A percentile compares a stretch with the other conserved stretches of the same genome.
Evolutionary conservation across 2,329 filamentous ascomycete genomes (phyloP).

Genomic region (Arachnomyces sp.): DNA sequence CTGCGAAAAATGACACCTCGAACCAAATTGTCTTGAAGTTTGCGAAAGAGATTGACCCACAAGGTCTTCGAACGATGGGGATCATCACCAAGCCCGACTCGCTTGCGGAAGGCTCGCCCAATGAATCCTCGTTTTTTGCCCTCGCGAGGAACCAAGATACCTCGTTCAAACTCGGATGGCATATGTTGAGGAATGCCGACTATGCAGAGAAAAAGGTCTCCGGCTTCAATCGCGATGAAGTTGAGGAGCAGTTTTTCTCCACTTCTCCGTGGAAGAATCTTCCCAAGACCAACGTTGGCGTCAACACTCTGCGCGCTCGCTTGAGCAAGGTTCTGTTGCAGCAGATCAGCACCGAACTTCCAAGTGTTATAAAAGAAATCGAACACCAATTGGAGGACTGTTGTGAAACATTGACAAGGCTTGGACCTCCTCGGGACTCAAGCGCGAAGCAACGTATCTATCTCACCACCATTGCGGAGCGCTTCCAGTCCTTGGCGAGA

Average conservation of each 20-base stretch:
- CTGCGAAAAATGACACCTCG: slow-evolving; percentile 35
- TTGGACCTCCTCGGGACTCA: slow-evolving; percentile 20
- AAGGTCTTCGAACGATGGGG: slow-evolving; percentile 31
- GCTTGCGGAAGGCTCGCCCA: slow-evolving; percentile 27
- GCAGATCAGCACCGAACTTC: slow-evolving; percentile 28
- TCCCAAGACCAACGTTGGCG: slow-evolving; percentile 20
- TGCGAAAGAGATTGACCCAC: slow-evolving; percentile 26
- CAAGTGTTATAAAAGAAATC: slow-evolving; percentile 17
- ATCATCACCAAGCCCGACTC: slow-evolving; percentile 44
- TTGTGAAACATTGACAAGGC: slow-evolving; percentile 9
- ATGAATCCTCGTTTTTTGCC: slow-evolving; percentile 27
- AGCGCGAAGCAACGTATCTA: slow-evolving; percentile 12
- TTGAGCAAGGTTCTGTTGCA: slow-evolving; percentile 27
- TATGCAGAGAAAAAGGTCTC: neutral
- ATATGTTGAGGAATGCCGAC: slow-evolving; percentile 40
- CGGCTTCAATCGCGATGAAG: slow-evolving; percentile 18
- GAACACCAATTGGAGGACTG: slow-evolving; percentile 17
- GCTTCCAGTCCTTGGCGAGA: slow-evolving; percentile 16
- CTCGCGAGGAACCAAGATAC: slow-evolving; percentile 37
- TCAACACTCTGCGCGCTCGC: slow-evolving; percentile 22
- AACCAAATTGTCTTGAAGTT: slow-evolving; percentile 36
- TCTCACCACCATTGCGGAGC: slow-evolving; percentile 16
- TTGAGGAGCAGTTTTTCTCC: slow-evolving; percentile 29
- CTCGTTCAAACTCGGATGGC: slow-evolving; percentile 42
- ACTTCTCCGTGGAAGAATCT: slow-evolving; percentile 21